Percentiles rank a stretch among this genome's conserved stretches.
Evolutionary conservation across 768 basidiomycete species (phyloP).

Genomic region (Macrolepiota albuminosa): DNA sequence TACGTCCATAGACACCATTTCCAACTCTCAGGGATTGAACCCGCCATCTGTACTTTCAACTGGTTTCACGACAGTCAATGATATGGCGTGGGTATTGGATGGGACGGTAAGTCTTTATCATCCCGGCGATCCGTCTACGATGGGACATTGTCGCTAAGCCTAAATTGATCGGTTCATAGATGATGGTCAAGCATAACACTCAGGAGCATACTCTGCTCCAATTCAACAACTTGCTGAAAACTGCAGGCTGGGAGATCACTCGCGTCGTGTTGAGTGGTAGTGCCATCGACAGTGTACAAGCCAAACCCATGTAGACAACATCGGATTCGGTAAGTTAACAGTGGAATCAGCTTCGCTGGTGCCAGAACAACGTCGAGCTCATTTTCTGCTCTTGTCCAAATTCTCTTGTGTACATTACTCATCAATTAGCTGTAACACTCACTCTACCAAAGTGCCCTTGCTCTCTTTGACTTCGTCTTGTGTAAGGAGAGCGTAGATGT

Average conservation of each 20-base stretch:
- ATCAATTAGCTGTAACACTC: not conserved
- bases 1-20: conserved; percentile 10
- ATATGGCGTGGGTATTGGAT: conserved; percentile 7
- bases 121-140: not conserved
- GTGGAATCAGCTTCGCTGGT: not conserved
- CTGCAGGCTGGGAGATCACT: conserved; percentile 9
- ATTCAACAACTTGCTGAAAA: conserved; percentile 4
- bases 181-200: conserved; percentile 11
- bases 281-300: conserved; percentile 9
- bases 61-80: conserved; percentile 7
- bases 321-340: not conserved
- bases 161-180: not conserved
- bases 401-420: not conserved
- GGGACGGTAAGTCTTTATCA: not conserved
- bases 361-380: no score
- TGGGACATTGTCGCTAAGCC: not conserved
- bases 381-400: not conserved
- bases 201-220: conserved; percentile 16
- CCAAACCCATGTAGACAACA: conserved; percentile 3
- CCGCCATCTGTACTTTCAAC: conserved; percentile 3
- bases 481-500: no score
- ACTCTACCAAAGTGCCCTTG: not conserved
- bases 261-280: conserved; percentile 7
- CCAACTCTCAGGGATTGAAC: conserved; percentile 2
- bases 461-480: no score